Evolutionary conservation across 306 rosid genomes (phyloP), one percentile per base, ranked within the genome.

Genomic region (Sesbania bispinosa): DNA sequence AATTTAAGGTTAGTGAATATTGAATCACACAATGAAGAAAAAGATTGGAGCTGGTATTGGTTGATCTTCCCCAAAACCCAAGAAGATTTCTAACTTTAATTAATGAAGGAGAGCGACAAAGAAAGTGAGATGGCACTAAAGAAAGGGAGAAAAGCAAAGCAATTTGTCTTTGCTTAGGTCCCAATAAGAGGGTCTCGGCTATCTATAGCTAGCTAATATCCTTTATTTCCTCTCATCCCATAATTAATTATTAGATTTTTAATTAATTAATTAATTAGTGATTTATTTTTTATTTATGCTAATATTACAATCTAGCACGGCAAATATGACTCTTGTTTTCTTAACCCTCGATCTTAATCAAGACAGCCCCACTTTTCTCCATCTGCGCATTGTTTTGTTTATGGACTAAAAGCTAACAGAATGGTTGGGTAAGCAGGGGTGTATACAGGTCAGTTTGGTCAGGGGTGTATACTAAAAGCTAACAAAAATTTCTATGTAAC

Each of bases 51-150:
- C 48, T 24, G 68, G 78, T 71, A 65, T 73, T 61, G 85, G 63
- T 82, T 82, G 77, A 88, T 86, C 83, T 68, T 85, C 81, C 85
- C 77, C 86, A 66, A 80, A 62, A 85, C 82, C 85, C 81, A 86
- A 89, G 77, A 85, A 79, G 77, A 81, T 78, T 75, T 83, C 21
- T 41, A 53, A 79, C 82, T 77, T 86, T 85, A 78, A 55, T 80
- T 75, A 78, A 77, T 52, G 64, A 71, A 66, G 21, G 81, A 73
- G 82, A 75, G 72, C 27, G 89, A 85, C 80, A 64, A 79, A 82
- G 89, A 81, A 77, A 82, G 86, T 66, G 77, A 60, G 85, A 77
- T 74, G 48, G 2, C 76, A 73, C 79, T 58, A 24, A 62, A 69
- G 64, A 13, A n/a, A n/a, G n/a, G n/a, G n/a, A n/a, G 27, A 36